Evolutionary conservation across 2,329 filamentous ascomycete genomes (phyloP).

Genomic region (Colletotrichum sp.): DNA sequence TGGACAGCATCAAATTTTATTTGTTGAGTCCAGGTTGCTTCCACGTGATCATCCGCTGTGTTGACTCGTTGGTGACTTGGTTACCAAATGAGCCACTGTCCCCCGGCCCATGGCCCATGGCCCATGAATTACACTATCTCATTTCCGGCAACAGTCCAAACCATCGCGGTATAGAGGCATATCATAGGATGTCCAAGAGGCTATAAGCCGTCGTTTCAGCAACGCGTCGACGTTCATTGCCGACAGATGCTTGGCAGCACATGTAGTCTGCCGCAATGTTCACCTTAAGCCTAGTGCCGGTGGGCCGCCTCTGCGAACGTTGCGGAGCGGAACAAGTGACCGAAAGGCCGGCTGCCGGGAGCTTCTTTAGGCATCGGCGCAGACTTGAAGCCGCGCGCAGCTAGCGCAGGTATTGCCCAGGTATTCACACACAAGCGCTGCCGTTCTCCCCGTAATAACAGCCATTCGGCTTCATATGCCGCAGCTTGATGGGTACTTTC

Average conservation of each 20-base stretch:
- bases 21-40: not conserved
- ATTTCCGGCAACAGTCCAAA: not conserved
- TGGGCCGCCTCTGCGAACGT: not conserved
- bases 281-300: not conserved
- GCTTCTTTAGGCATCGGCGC: not conserved
- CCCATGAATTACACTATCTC: not conserved
- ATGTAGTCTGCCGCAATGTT: not conserved
- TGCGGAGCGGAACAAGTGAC: not conserved
- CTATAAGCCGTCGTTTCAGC: not conserved
- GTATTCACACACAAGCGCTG: not conserved
- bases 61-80: accelerated
- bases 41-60: not conserved
- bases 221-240: not conserved
- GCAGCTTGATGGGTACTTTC: not conserved
- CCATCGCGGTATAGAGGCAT: not conserved
- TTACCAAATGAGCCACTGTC: not conserved
- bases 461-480: not conserved
- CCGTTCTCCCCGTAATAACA: not conserved
- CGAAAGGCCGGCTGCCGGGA: not conserved
- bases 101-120: not conserved
- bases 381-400: not conserved
- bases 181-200: not conserved
- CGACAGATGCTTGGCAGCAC: not conserved
- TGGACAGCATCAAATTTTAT: not conserved
- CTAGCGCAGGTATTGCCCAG: not conserved